A percentile compares a stretch with the other conserved stretches of the same genome.
phyloP scores from a whole-genome alignment of 1,284 basidiomycete species.

The Pyrrhoderma lamaoense region DNA sequence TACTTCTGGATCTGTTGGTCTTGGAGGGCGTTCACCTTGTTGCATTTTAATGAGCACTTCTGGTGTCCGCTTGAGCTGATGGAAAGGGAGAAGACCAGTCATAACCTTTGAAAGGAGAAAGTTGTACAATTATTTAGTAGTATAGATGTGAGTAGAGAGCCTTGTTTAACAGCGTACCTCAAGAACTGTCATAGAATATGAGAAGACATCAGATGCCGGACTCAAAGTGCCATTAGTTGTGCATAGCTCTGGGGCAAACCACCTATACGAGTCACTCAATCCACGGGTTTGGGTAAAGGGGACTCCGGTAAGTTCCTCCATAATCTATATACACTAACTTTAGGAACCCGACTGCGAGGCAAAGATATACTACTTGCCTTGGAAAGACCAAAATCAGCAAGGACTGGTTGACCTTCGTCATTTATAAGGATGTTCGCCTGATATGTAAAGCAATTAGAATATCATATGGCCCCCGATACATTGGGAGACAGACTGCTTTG shows the following conservation, averaged over 20 bases:
- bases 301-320: conserved; percentile 46
- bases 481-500: conserved; percentile 35
- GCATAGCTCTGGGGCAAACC: conserved; percentile 53
- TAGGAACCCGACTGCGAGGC: neutral
- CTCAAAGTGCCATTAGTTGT: conserved; percentile 41
- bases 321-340: conserved; percentile 30
- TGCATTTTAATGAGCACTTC: conserved; percentile 42
- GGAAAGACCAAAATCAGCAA: conserved; percentile 51
- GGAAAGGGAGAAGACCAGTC: conserved; percentile 44
- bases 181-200: conserved; percentile 47
- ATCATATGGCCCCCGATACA: neutral
- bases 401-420: conserved; percentile 37
- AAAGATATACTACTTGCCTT: conserved; percentile 9
- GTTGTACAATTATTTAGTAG: neutral
- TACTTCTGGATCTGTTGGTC: conserved; percentile 32
- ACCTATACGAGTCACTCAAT: conserved; percentile 39
- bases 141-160: neutral
- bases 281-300: conserved; percentile 48
- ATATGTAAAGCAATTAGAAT: neutral
- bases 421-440: conserved; percentile 49
- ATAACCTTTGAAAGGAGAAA: conserved; percentile 32
- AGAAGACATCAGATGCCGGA: conserved; percentile 43
- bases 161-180: conserved; percentile 31
- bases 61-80: conserved; percentile 38
- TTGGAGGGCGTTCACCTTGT: conserved; percentile 24